Conservation (phyloP, 1,284 basidiomycete genomes). For the Melampsora larici-populina region DNA sequence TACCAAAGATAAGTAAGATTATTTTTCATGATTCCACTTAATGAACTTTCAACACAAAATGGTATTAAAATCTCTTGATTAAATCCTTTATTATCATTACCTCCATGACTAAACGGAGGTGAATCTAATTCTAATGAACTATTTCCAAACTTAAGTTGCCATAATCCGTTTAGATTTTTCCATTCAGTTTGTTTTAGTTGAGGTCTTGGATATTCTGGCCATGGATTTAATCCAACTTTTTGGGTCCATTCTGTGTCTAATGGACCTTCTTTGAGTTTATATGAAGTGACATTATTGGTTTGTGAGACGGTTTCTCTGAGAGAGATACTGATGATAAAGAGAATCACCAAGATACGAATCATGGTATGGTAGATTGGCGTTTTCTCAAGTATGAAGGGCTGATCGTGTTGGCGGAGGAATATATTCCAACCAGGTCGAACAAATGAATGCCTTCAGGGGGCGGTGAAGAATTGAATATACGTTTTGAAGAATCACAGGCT, state of each 20-base stretch:
- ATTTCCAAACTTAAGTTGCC: conserved; percentile 25
- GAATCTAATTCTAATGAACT: conserved; percentile 11
- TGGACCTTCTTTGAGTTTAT: conserved; percentile 21
- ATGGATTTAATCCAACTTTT: conserved; percentile 23
- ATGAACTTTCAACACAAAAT: conserved; percentile 31
- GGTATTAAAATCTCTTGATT: conserved; percentile 26
- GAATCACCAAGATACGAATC: no score
- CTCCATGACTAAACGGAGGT: no score
- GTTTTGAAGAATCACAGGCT: no score
- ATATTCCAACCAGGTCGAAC: no score
- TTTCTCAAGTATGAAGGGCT: no score
- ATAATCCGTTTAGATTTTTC: conserved; percentile 31
- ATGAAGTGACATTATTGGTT: background rate
- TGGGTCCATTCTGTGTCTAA: conserved; percentile 30
- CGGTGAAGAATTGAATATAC: no score
- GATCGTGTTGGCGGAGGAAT: no score
- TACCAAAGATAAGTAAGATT: conserved; percentile 24
- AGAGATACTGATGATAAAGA: no score
- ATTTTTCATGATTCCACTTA: conserved; percentile 42
- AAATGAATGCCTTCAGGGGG: no score
- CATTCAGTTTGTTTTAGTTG: background rate
- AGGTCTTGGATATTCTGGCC: conserved; percentile 39
- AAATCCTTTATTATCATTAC: conserved; percentile 11
- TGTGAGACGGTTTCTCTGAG: no score
- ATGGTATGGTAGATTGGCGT: no score